A percentile compares a stretch with the other conserved stretches of the same genome.
Conservation (phyloP, 140 eudicot genomes). For the Ambrosia hybrid region DNA sequence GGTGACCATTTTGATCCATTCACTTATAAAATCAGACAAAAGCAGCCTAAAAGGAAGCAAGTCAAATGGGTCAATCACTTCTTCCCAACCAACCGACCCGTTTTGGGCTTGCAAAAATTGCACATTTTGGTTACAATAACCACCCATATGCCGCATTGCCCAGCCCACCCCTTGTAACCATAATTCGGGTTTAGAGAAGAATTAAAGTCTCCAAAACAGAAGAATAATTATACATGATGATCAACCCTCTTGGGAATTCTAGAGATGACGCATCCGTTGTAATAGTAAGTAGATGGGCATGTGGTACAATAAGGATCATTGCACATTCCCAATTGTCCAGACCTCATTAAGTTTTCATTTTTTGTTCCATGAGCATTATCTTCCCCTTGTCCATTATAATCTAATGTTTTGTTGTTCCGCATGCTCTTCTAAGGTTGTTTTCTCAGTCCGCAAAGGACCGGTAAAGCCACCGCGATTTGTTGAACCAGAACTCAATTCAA, state of each 20-base stretch:
- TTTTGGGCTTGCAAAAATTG: neutral
- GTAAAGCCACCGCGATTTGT: constrained; percentile 41
- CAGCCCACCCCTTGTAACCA: neutral
- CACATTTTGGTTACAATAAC: neutral
- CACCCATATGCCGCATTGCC: neutral
- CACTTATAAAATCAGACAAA: neutral
- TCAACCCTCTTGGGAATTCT: constrained; percentile 32
- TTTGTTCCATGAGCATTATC: constrained; percentile 25
- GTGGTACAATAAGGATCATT: constrained; percentile 87
- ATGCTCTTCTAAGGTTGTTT: constrained; percentile 28
- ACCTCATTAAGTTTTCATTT: constrained; percentile 55
- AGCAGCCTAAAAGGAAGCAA: neutral
- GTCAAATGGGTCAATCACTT: neutral
- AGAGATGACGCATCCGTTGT: constrained; percentile 29
- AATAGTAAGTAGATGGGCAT: constrained; percentile 56
- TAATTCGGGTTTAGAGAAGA: neutral
- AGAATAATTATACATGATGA: constrained; percentile 38
- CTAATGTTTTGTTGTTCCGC: constrained; percentile 32
- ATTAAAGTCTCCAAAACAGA: no score
- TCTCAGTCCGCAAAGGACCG: constrained; percentile 42
- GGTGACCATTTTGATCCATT: neutral
- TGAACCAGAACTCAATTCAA: constrained; percentile 34
- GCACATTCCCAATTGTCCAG: constrained; percentile 83
- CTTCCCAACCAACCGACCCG: neutral
- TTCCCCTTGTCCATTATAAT: constrained; percentile 16